phyloP scores from a whole-genome alignment of 176 grass and related monocot species.

The Bonia amplexicaulis region DNA sequence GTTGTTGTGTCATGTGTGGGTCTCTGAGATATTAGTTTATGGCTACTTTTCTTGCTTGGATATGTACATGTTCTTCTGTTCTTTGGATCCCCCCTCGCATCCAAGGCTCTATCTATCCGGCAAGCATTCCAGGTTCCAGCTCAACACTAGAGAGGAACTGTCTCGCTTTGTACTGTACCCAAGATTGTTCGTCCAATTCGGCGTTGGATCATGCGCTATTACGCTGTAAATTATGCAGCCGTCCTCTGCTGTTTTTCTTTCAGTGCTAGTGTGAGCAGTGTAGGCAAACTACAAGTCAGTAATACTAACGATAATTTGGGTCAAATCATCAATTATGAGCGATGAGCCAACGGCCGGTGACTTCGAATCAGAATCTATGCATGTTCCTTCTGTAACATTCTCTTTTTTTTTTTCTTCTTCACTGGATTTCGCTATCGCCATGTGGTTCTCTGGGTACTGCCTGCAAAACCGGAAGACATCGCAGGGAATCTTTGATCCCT shows the following conservation, averaged over 20 bases:
- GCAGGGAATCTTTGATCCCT: not conserved
- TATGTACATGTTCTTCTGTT: not conserved
- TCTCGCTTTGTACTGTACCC: not conserved
- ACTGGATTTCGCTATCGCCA: not conserved
- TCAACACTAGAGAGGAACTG: not conserved
- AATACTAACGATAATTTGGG: not conserved
- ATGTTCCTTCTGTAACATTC: constrained; percentile 20
- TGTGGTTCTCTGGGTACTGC: constrained; percentile 1
- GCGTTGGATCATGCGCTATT: not conserved
- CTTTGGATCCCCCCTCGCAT: constrained; percentile 28
- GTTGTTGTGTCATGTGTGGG: not conserved
- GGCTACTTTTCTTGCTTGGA: not conserved
- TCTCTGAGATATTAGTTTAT: not conserved
- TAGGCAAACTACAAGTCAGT: not conserved
- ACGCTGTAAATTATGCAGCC: not conserved
- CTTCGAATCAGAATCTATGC: constrained; percentile 8
- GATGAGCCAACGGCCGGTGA: not conserved
- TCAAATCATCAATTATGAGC: not conserved
- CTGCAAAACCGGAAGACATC: constrained; percentile 1
- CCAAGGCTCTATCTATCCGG: not conserved
- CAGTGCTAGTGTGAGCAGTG: not conserved
- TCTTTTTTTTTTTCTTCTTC: not conserved
- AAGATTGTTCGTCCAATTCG: not conserved
- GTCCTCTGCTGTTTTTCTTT: not conserved
- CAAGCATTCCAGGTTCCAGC: not conserved